phyloP scores from a whole-genome alignment of 805 yeast species.

The Saccharomycopsis guyanensis region DNA sequence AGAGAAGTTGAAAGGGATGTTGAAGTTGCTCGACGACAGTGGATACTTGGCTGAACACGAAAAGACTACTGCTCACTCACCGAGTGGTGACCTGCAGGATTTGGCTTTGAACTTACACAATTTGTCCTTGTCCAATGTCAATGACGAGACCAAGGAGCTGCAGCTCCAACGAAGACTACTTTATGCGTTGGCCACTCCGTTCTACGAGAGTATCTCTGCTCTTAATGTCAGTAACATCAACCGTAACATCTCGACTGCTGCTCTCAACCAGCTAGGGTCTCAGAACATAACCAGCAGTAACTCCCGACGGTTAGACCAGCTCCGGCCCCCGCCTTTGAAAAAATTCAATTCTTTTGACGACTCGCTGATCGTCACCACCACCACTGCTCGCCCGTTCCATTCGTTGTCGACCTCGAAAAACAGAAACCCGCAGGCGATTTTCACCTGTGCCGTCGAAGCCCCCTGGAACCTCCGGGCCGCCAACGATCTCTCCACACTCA shows the following conservation, averaged over 20 bases:
- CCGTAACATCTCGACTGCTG: slow-evolving; percentile 12
- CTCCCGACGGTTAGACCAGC: background rate
- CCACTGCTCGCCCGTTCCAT: slow-evolving; percentile 44
- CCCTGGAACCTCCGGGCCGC: slow-evolving; percentile 84
- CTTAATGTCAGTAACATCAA: slow-evolving; percentile 11
- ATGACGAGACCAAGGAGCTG: slow-evolving; percentile 32
- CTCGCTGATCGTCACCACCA: slow-evolving; percentile 22
- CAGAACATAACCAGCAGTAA: slow-evolving; percentile 16
- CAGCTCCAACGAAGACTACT: slow-evolving; percentile 40
- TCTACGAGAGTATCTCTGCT: slow-evolving; percentile 28
- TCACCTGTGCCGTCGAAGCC: slow-evolving; percentile 62
- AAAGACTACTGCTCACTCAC: background rate
- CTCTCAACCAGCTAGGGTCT: slow-evolving; percentile 11
- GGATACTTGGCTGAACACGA: background rate
- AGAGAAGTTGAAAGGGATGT: slow-evolving; percentile 16
- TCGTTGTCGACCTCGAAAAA: slow-evolving; percentile 62
- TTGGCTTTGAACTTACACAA: slow-evolving; percentile 51
- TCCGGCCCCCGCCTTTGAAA: slow-evolving; percentile 8
- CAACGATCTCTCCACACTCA: slow-evolving; percentile 81
- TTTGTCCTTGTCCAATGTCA: slow-evolving; percentile 40
- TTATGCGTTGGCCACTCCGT: slow-evolving; percentile 63
- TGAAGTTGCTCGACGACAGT: slow-evolving; percentile 13
- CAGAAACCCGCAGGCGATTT: slow-evolving; percentile 72
- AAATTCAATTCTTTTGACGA: slow-evolving; percentile 19
- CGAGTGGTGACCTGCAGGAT: slow-evolving; percentile 23